Evolutionary conservation across 2,329 filamentous ascomycete species (phyloP).

Genomic region (Cadophora sp.): DNA sequence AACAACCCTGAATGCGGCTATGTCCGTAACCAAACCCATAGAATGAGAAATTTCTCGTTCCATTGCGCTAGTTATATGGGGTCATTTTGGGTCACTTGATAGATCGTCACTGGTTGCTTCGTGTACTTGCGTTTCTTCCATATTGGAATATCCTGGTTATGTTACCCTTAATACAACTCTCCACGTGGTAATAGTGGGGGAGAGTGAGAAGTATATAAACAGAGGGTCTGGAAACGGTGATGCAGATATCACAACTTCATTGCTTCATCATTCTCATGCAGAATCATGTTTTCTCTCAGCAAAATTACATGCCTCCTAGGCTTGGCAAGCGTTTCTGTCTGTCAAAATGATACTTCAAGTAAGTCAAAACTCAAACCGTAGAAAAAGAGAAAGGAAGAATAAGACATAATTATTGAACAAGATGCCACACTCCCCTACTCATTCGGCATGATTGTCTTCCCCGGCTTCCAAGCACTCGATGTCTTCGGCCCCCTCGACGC

Average conservation of each 20-base stretch:
- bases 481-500: constrained; percentile 45
- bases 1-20: background rate
- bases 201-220: background rate
- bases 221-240: background rate
- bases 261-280: background rate
- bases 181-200: background rate
- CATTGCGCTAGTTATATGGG: background rate
- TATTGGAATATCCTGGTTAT: background rate
- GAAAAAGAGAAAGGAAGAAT: background rate
- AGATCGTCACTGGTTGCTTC: background rate
- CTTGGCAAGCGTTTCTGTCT: background rate
- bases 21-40: background rate
- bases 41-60: background rate
- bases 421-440: constrained; percentile 41
- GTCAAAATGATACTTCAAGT: background rate
- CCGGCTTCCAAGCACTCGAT: constrained; percentile 44
- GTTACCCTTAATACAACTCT: background rate
- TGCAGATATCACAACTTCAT: background rate
- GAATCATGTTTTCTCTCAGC: background rate
- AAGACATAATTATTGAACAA: background rate
- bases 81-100: too few relatives aligned
- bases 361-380: background rate
- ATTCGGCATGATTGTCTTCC: constrained; percentile 50
- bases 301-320: background rate
- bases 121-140: constrained; percentile 10